Conservation (phyloP, 306 rosid species). For the Gleditsia sinensis region DNA sequence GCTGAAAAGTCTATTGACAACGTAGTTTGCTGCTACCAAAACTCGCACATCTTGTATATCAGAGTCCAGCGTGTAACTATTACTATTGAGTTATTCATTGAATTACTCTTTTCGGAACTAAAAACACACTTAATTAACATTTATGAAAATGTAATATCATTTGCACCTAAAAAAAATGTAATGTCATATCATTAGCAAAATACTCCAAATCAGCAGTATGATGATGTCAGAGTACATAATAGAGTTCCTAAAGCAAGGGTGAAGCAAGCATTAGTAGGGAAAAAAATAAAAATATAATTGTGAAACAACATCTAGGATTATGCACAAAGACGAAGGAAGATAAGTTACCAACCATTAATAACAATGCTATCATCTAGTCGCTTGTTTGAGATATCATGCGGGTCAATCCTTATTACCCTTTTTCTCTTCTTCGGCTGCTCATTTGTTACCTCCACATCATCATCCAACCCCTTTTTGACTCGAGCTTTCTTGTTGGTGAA, state of each 20-base stretch:
- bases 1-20: too few relatives aligned
- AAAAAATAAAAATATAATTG: background rate
- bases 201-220: background rate
- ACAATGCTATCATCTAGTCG: conserved; percentile 64
- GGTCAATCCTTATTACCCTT: conserved; percentile 65
- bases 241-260: background rate
- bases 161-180: too few relatives aligned
- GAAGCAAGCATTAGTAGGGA: conserved; percentile 6
- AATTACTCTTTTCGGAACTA: conserved; percentile 3
- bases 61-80: background rate
- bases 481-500: conserved; percentile 37
- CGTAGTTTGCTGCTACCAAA: background rate
- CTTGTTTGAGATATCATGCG: conserved; percentile 82
- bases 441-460: conserved; percentile 39
- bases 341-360: conserved; percentile 51
- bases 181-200: conserved; percentile 7
- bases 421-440: conserved; percentile 68
- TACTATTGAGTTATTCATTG: background rate
- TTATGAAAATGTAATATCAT: background rate
- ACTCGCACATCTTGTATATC: background rate
- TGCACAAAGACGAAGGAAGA: conserved; percentile 18
- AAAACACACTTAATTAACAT: background rate
- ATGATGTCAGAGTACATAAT: conserved; percentile 8
- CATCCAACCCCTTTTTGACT: conserved; percentile 39
- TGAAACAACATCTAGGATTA: conserved; percentile 14